phyloP scores from a whole-genome alignment of 108 stramenopile species.

The Cyclostephanos tholiformis region DNA sequence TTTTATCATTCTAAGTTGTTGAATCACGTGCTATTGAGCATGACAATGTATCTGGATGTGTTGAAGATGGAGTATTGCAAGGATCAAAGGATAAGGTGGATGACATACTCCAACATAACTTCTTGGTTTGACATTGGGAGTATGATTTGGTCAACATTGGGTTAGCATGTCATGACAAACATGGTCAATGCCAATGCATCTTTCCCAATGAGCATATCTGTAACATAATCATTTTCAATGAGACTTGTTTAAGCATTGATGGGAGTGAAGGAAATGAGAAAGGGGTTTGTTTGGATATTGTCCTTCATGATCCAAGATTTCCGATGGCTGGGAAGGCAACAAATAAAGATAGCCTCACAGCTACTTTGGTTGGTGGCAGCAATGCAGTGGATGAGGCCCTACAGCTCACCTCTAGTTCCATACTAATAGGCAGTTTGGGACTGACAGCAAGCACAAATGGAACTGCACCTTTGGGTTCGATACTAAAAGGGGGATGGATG shows the following conservation, averaged over 20 bases:
- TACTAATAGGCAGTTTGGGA: too few species aligned
- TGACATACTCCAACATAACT: not conserved
- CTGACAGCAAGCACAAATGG: too few species aligned
- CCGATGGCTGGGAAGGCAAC: not conserved
- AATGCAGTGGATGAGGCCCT: too few species aligned
- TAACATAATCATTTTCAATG: slow-evolving; percentile 6
- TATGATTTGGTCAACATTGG: not conserved
- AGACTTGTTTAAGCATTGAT: slow-evolving; percentile 1
- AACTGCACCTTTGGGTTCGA: too few species aligned
- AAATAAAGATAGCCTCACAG: too few species aligned
- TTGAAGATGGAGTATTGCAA: not conserved
- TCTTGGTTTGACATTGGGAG: slow-evolving; percentile 12
- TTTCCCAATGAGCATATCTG: not conserved
- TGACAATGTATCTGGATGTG: not conserved
- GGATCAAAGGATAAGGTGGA: slow-evolving; percentile 1
- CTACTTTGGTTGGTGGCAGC: too few species aligned
- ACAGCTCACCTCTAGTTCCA: too few species aligned
- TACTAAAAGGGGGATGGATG: too few species aligned
- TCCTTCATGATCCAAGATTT: not conserved
- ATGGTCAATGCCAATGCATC: not conserved
- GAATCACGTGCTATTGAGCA: not conserved
- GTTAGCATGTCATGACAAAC: not conserved
- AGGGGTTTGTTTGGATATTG: not conserved
- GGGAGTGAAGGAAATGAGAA: not conserved
- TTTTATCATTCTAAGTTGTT: not conserved